Base-by-base conservation (phyloP, 176 grass and related monocot species). In the Puya raimondii region DNA sequence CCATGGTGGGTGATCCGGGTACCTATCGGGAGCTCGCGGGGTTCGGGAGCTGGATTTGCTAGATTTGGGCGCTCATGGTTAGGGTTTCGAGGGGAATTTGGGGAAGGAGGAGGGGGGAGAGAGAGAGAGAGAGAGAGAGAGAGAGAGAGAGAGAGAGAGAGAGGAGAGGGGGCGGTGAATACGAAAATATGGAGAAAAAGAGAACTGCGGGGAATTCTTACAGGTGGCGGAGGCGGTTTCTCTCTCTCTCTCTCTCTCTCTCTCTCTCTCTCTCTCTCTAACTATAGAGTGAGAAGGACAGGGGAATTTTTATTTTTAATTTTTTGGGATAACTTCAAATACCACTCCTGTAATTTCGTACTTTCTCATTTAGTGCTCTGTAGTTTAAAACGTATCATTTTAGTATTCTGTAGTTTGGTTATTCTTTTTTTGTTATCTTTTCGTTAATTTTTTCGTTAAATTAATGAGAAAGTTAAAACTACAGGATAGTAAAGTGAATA, bases 1-100 rank as follows among this genome's bases (percentile, higher is more conserved):
- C 91, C 91, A 96, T 95, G 53, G 12, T 72, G 17, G 12, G 70
- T 16, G 51, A 61, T 61, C 17, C 56, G 6, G n/a, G 56, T 10
- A 20, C 56, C 56, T n/a, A 61, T 22, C 56, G 56, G 10, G 56
- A 61, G 56, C 56, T 11, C 56, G 56, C 6, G 12, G 15, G 56
- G 22, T 18, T 21, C 3, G 56, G 56, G 4, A 18, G 10, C 2
- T 2, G 56, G 21, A 61, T 22, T 20, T 20, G 56, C 17, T 20
- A 20, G 21, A 18, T 16, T 20, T 21, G 9, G 16, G 8, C 9
- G 9, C 15, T 18, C 56, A 61, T 61, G 14, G 17, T 20, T 5
- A 21, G 3, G n/a, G 9, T 61, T 61, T 10, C 1, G 54, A 2
- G 56, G 16, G 21, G 56, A 20, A 61, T 18, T 61, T 8, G 11